These are phyloP conservation scores for Marasmius oreades DNA, from an alignment of 1,284 basidiomycete genomes.

Conservation along the genomic window DNA sequence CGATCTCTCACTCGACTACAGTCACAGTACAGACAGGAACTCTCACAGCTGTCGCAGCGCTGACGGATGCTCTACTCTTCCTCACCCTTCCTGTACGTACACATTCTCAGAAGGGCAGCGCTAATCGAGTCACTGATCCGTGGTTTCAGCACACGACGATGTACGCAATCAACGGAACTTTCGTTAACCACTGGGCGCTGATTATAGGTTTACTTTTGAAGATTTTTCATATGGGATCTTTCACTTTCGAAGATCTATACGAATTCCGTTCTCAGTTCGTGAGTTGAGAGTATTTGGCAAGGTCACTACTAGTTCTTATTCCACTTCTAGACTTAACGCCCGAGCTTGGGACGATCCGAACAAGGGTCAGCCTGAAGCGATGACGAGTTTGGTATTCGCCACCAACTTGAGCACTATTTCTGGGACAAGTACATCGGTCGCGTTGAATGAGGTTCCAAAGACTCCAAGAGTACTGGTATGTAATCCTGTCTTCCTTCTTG, in stretches of 20 bases:
- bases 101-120: not conserved
- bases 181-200: not conserved
- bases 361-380: not conserved
- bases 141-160: conserved; percentile 5
- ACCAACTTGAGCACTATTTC: too few relatives aligned
- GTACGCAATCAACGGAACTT: not conserved
- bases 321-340: not conserved
- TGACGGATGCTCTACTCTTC: conserved; percentile 13
- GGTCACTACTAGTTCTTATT: not conserved
- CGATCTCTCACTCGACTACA: not conserved
- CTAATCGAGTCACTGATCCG: not conserved
- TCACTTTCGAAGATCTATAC: conserved; percentile 13
- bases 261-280: conserved; percentile 14
- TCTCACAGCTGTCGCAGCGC: conserved; percentile 11
- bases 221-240: conserved; percentile 15
- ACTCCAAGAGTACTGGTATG: too few relatives aligned
- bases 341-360: not conserved
- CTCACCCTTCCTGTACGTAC: conserved; percentile 6
- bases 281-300: not conserved
- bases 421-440: too few relatives aligned
- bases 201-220: not conserved
- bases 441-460: too few relatives aligned
- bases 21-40: conserved; percentile 13
- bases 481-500: too few relatives aligned
- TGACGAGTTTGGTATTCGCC: not conserved